Evolutionary conservation across 768 basidiomycete species (phyloP), one percentile per base, ranked within the genome.

Genomic region (Tulasnella sp.): DNA sequence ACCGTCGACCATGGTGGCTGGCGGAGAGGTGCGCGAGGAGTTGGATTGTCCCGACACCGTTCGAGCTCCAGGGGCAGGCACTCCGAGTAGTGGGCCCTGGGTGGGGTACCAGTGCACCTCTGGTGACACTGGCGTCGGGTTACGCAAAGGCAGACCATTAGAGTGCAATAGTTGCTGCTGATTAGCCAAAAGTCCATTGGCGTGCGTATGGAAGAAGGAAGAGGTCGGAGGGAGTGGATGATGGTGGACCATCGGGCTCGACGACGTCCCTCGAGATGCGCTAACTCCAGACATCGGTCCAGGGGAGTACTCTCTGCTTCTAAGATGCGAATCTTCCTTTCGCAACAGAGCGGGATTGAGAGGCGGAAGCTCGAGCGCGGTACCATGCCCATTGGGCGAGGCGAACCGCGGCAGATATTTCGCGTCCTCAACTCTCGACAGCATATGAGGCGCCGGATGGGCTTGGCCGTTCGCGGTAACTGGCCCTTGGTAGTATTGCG

Each of bases 181-280:
- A n/a, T 19, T 7, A 19, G 45, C 45, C 45, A 48, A 27, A 19
- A 21, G 38, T 38, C 54, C 34, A 25, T 56, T 56, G 44, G 42
- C 34, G 42, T 27, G 54, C 27, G 34, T 41, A 21, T 34, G 30
- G 19, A 45, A 42, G 44, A 11, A 43, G 54, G 54, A 43, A n/a
- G 45, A 56, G 2, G 42, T 56, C 11, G 54, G 54, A 43, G 54
- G 54, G 24, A 56, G 54, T 31, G 41, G 54, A n/a, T 45, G 34
- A 24, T 56, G 43, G 44, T 46, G 54, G 25, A 56, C 54, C 54
- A 56, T 56, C 9, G 54, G 54, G 27, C 54, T 56, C 21, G 12
- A 21, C 9, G 54, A 56, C 25, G 29, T 24, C 27, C 53, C 38
- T 31, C 53, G 31, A 12, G 34, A 38, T 5, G 34, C 5, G 15